These are phyloP conservation scores for Leccinum griseonigrum DNA, from an alignment of 1,284 basidiomycete species.

Conservation along the genomic window DNA sequence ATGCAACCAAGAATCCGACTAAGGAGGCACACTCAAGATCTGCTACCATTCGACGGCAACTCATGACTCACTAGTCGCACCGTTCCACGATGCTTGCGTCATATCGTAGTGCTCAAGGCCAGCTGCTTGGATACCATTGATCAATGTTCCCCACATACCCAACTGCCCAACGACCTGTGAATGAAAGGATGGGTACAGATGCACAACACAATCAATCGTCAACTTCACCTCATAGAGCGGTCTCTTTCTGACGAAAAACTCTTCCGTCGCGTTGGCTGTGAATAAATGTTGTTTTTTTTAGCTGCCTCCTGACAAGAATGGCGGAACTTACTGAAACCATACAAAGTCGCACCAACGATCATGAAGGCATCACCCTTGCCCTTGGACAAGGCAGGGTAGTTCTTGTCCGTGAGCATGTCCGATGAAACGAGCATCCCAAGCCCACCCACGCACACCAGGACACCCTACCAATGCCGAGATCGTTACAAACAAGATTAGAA, in stretches of 20 bases:
- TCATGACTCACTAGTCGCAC: slow-evolving; percentile 52
- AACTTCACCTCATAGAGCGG: slow-evolving; percentile 71
- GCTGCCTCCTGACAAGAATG: background rate
- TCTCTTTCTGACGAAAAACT: slow-evolving; percentile 76
- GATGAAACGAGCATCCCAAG: slow-evolving; percentile 75
- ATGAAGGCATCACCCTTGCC: slow-evolving; percentile 85
- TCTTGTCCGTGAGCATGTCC: slow-evolving; percentile 68
- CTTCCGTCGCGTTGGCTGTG: slow-evolving; percentile 81
- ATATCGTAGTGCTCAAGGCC: slow-evolving; percentile 69
- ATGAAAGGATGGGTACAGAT: background rate
- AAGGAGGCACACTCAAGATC: slow-evolving; percentile 3
- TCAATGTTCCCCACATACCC: slow-evolving; percentile 79
- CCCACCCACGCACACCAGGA: slow-evolving; percentile 71
- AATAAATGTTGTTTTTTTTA: background rate
- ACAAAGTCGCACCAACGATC: slow-evolving; percentile 80
- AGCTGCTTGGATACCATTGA: slow-evolving; percentile 76
- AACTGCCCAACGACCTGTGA: slow-evolving; percentile 73
- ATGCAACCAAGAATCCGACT: slow-evolving; percentile 75
- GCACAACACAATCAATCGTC: background rate
- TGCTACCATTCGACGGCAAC: background rate
- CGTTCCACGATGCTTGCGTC: slow-evolving; percentile 67
- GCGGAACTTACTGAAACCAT: slow-evolving; percentile 69
- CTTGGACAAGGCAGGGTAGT: slow-evolving; percentile 60
- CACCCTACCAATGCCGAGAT: slow-evolving; percentile 46
- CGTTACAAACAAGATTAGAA: background rate